Conservation (phyloP, 129 eudicot genomes). For the Lactuca sativa region DNA sequence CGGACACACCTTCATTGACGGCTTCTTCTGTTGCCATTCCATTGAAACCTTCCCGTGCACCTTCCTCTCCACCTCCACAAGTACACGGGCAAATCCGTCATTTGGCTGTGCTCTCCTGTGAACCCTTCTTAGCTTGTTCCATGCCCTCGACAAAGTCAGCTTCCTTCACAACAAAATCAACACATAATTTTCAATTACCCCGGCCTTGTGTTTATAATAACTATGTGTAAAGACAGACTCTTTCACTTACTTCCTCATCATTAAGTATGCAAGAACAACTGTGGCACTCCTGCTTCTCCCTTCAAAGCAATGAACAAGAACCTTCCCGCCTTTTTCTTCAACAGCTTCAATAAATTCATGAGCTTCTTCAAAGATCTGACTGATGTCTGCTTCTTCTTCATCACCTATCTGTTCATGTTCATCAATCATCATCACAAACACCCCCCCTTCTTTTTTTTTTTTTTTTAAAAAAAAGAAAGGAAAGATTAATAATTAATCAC, state of each 20-base stretch:
- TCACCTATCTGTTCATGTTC: slow-evolving; percentile 65
- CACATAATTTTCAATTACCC: too few relatives aligned
- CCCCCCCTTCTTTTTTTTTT: too few relatives aligned
- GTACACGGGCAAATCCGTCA: slow-evolving; percentile 87
- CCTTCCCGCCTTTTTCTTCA: slow-evolving; percentile 79
- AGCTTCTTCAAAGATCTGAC: slow-evolving; percentile 75
- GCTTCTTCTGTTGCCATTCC: slow-evolving; percentile 96
- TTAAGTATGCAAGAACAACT: slow-evolving; percentile 83
- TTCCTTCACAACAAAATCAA: slow-evolving; percentile 44
- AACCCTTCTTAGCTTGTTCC: slow-evolving; percentile 72
- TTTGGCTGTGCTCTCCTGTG: slow-evolving; percentile 98
- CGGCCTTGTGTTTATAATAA: neutral
- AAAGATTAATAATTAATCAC: slow-evolving; percentile 24
- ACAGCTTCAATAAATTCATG: slow-evolving; percentile 72
- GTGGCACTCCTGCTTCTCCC: slow-evolving; percentile 99
- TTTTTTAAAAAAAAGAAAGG: neutral
- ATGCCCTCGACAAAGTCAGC: slow-evolving; percentile 68
- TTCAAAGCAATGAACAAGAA: slow-evolving; percentile 98
- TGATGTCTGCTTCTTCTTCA: slow-evolving; percentile 80
- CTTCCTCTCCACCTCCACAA: slow-evolving; percentile 65
- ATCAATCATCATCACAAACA: neutral
- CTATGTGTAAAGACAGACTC: too few relatives aligned
- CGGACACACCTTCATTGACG: slow-evolving; percentile 82
- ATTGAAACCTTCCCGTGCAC: slow-evolving; percentile 90
- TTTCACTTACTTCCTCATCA: slow-evolving; percentile 74